Conservation (phyloP, 2,329 filamentous ascomycete species). For the Bipolaris sorokiniana region DNA sequence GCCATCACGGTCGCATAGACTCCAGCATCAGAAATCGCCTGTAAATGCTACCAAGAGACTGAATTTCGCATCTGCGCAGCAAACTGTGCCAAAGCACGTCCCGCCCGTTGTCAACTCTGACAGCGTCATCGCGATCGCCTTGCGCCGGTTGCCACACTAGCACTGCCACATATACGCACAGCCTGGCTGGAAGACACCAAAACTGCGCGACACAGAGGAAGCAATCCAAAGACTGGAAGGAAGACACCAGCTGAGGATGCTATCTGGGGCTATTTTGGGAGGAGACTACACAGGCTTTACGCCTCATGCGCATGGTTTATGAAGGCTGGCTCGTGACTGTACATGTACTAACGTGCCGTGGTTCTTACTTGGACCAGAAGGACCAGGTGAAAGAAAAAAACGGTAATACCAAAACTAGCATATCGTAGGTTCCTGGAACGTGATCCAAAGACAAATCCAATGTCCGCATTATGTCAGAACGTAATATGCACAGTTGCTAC, state of each 20-base stretch:
- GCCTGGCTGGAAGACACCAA: not conserved
- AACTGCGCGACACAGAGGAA: not conserved
- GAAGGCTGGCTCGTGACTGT: too few relatives aligned
- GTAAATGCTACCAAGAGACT: not conserved
- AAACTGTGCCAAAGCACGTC: constrained; percentile 8
- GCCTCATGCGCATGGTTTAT: constrained; percentile 1
- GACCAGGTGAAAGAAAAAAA: too few relatives aligned
- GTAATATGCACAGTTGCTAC: too few relatives aligned
- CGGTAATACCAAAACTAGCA: too few relatives aligned
- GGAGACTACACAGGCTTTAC: not conserved
- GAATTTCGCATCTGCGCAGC: constrained; percentile 14
- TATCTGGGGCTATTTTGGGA: not conserved
- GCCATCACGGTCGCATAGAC: constrained; percentile 22
- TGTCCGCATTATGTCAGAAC: too few relatives aligned
- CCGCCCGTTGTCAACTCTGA: constrained; percentile 25
- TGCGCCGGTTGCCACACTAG: constrained; percentile 12
- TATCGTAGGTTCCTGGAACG: too few relatives aligned
- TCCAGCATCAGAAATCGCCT: constrained; percentile 11
- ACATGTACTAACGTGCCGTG: too few relatives aligned
- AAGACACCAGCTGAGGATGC: too few relatives aligned
- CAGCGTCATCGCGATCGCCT: constrained; percentile 34
- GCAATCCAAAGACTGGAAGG: not conserved
- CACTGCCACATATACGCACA: constrained; percentile 5
- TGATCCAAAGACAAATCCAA: too few relatives aligned
- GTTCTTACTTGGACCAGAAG: too few relatives aligned